Conservation (phyloP, 306 rosid genomes). For the Corylus avellana region DNA sequence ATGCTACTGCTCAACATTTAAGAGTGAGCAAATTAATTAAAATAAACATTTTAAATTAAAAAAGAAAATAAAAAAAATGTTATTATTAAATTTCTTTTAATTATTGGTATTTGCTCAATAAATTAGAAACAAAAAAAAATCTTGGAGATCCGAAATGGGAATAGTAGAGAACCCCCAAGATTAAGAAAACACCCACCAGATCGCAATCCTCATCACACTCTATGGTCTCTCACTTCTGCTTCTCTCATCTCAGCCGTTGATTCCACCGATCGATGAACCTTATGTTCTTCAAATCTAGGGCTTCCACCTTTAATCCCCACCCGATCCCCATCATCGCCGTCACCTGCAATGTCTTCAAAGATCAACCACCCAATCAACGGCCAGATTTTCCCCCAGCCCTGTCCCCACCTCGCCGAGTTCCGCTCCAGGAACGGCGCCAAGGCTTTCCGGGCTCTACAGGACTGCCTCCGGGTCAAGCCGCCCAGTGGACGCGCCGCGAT, state of each 20-base stretch:
- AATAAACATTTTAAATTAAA: too few species aligned
- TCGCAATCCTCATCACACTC: slow-evolving; percentile 30
- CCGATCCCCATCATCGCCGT: slow-evolving; percentile 32
- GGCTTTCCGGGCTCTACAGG: slow-evolving; percentile 72
- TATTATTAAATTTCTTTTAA: too few species aligned
- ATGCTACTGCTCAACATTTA: too few species aligned
- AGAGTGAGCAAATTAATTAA: too few species aligned
- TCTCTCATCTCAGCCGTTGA: slow-evolving; percentile 58
- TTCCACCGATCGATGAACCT: slow-evolving; percentile 46
- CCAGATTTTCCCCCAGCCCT: slow-evolving; percentile 59
- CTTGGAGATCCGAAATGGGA: not conserved
- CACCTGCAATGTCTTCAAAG: slow-evolving; percentile 65
- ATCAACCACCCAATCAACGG: slow-evolving; percentile 48
- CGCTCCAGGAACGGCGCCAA: slow-evolving; percentile 64
- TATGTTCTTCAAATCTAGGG: slow-evolving; percentile 46
- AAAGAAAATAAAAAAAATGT: too few species aligned
- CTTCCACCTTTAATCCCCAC: slow-evolving; percentile 35
- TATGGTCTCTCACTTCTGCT: slow-evolving; percentile 37
- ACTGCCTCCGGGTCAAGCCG: slow-evolving; percentile 79
- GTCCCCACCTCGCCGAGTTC: slow-evolving; percentile 79
- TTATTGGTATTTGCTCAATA: not conserved
- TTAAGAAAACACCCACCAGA: not conserved
- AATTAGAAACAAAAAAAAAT: not conserved
- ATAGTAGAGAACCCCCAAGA: not conserved
- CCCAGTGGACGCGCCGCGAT: slow-evolving; percentile 79